Evolutionary conservation across 306 rosid species (phyloP), one percentile per base, ranked within the genome.

Genomic region (Vigna trinervia): DNA sequence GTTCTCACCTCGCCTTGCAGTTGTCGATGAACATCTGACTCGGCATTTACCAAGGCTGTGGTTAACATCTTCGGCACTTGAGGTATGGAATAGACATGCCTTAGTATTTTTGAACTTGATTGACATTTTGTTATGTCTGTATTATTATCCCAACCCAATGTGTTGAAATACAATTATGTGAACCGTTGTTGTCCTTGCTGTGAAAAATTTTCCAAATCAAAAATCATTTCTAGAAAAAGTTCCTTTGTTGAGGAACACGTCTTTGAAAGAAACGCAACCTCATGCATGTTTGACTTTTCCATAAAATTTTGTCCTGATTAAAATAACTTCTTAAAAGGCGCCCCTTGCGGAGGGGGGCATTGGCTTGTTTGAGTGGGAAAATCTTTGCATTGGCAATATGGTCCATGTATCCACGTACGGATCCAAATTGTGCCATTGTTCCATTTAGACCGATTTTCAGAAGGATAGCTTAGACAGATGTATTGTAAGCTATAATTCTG

Each of bases 1-100:
- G 89, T 95, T 90, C 86, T 89, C 97, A 11, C 99, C 99, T 61
- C 90, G 81, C 30, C 97, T 95, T 74, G 99, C 96, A 78, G 75
- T 95, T 86, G 99, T 95, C 71, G 99, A 95, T 78, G 97, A 95
- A 87, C 90, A 90, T 88, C 89, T 95, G 69, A 92, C 97, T 59
- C 92, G 90, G 28, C 87, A 92, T 75, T 92, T 95, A 39, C 97
- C 99, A 15, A 82, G 84, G 86, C 84, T 84, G 57, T 95, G 99
- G 99, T 75, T 92, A 84, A 92, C 93, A 67, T 88, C 97, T 74
- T 84, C 88, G 77, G 88, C 82, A 28, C 78, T 90, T 75, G 84
- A 89, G 97, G 99, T 92, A 86, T 77, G 75, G 71, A 73, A 45
- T 73, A 30, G 81, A 67, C 62, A 61, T 70, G 56, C 71, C 65